Conservation (phyloP, 1,284 basidiomycete species). For the Sanguinoderma infundibulare region DNA sequence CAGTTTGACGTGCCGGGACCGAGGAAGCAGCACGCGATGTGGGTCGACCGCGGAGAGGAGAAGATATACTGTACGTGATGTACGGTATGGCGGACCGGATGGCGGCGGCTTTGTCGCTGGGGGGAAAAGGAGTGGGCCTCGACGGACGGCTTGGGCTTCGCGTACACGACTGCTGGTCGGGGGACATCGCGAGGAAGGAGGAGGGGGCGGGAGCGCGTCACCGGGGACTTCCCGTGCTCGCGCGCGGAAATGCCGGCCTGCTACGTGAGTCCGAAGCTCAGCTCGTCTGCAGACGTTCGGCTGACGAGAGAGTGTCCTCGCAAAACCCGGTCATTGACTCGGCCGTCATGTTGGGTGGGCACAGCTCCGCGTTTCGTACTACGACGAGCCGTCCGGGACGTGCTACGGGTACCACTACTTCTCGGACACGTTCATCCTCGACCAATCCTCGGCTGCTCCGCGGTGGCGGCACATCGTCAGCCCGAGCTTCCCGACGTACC, state of each 20-base stretch:
- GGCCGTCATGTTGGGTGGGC: constrained; percentile 45
- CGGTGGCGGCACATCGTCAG: constrained; percentile 38
- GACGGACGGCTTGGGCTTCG: constrained; percentile 29
- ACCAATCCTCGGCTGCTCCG: constrained; percentile 24
- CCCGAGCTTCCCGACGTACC: constrained; percentile 40
- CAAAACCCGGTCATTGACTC: constrained; percentile 43
- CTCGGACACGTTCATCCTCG: constrained; percentile 41
- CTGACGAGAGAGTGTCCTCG: neutral
- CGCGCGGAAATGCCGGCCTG: constrained; percentile 42
- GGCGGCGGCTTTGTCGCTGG: constrained; percentile 26
- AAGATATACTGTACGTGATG: constrained; percentile 41
- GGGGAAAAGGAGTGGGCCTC: constrained; percentile 36
- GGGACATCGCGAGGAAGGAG: constrained; percentile 36
- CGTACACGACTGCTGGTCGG: constrained; percentile 48
- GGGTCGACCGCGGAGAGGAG: constrained; percentile 34
- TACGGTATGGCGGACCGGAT: constrained; percentile 42
- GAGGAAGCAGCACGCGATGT: constrained; percentile 37
- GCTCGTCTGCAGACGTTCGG: neutral
- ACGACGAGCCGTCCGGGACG: constrained; percentile 16
- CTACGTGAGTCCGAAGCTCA: constrained; percentile 42
- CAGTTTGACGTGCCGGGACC: constrained; percentile 32
- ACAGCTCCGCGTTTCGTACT: constrained; percentile 39
- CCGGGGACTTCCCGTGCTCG: constrained; percentile 43
- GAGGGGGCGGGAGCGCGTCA: constrained; percentile 43
- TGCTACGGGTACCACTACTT: constrained; percentile 40